Evolutionary conservation across 2,329 filamentous ascomycete species (phyloP).

Genomic region (Ceratocystis alfenasii): DNA sequence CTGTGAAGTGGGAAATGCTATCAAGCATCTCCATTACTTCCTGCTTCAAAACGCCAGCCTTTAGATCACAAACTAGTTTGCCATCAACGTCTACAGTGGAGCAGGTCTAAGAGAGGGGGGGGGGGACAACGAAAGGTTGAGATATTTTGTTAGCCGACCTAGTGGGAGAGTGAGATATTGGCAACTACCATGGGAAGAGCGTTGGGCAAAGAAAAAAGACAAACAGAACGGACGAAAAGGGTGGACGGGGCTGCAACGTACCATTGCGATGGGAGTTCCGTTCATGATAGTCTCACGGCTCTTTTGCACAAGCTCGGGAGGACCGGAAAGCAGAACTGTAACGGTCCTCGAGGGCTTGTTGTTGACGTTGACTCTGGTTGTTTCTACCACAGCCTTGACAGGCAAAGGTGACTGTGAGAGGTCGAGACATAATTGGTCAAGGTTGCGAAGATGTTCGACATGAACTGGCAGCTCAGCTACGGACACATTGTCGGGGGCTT

Average conservation of each 20-base stretch:
- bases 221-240: not conserved
- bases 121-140: not conserved
- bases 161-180: not conserved
- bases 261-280: conserved; percentile 82
- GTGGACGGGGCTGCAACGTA: conserved; percentile 38
- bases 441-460: conserved; percentile 66
- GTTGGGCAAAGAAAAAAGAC: not conserved
- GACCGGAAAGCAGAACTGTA: conserved; percentile 82
- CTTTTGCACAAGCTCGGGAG: conserved; percentile 76
- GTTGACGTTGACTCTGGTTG: conserved; percentile 66
- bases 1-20: conserved; percentile 73
- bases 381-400: conserved; percentile 65
- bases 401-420: conserved; percentile 60
- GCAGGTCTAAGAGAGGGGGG: conserved; percentile 52
- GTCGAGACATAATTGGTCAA: conserved; percentile 69
- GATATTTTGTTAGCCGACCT: not conserved
- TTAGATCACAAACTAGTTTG: conserved; percentile 68
- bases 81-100: conserved; percentile 89
- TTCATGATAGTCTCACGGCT: conserved; percentile 83
- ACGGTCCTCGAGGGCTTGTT: conserved; percentile 57
- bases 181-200: not conserved
- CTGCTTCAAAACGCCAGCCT: conserved; percentile 55
- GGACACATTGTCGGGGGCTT: conserved; percentile 69
- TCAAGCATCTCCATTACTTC: conserved; percentile 76
- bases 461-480: conserved; percentile 89